A percentile compares a stretch with the other conserved stretches of the same genome.
These are phyloP conservation scores for Neurospora sp. DNA, from an alignment of 495 filamentous ascomycete genomes.

Conservation along the genomic window DNA sequence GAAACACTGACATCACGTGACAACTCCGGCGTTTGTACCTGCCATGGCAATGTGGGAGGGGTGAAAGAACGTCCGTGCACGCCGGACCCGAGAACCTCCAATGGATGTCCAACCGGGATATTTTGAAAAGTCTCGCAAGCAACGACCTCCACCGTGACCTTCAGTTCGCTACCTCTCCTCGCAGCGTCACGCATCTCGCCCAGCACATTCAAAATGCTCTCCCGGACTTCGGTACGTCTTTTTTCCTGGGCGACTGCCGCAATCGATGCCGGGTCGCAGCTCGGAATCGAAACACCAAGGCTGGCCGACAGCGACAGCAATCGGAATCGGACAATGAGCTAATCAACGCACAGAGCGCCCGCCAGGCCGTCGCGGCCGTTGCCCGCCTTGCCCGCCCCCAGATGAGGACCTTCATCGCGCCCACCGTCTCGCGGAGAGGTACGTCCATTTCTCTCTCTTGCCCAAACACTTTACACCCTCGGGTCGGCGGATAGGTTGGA, in stretches of 20 bases:
- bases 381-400: conserved; percentile 65
- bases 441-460: conserved; percentile 17
- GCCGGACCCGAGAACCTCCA: conserved; percentile 7
- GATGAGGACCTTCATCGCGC: conserved; percentile 72
- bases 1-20: not conserved
- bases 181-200: conserved; percentile 12
- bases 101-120: conserved; percentile 11
- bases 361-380: conserved; percentile 57
- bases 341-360: conserved; percentile 41
- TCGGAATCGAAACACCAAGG: not conserved
- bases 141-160: conserved; percentile 22
- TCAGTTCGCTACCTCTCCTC: not conserved
- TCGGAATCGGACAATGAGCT: not conserved
- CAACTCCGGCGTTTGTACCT: not conserved
- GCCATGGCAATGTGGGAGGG: not conserved
- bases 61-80: not conserved
- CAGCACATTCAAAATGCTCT: conserved; percentile 45
- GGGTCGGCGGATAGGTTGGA: not conserved
- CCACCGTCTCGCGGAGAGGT: conserved; percentile 68
- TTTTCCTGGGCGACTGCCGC: not conserved
- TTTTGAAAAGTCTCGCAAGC: conserved; percentile 29
- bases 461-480: not conserved
- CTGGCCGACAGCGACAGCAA: not conserved
- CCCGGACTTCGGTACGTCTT: conserved; percentile 54
- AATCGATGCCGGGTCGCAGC: not conserved